Percentiles rank a stretch among this genome's conserved stretches.
Conservation (phyloP, 192 early-diverging fungal species). For the Coemansia sp. region DNA sequence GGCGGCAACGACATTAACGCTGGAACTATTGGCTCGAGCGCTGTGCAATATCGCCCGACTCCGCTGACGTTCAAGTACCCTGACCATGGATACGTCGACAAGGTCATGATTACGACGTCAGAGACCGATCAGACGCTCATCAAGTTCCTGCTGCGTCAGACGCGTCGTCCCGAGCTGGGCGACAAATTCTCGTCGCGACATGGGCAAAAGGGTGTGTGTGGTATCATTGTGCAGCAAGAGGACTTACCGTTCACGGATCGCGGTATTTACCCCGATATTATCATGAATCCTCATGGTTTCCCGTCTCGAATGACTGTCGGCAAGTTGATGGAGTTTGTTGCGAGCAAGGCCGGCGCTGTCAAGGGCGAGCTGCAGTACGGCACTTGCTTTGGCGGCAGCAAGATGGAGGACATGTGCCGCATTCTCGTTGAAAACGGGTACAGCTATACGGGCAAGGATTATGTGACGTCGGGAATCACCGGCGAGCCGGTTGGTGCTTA, state of each 20-base stretch:
- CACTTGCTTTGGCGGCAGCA: constrained; percentile 97
- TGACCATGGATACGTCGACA: constrained; percentile 95
- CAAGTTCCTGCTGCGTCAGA: constrained; percentile 94
- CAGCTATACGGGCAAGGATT: constrained; percentile 85
- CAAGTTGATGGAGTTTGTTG: constrained; percentile 97
- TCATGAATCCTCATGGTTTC: constrained; percentile 99
- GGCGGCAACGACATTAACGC: constrained; percentile 80
- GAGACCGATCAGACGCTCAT: constrained; percentile 93
- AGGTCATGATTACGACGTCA: constrained; percentile 96
- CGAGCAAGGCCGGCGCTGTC: constrained; percentile 89
- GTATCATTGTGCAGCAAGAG: constrained; percentile 95
- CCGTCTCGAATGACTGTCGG: constrained; percentile 99
- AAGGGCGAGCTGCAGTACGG: constrained; percentile 96
- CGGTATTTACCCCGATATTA: constrained; percentile 93
- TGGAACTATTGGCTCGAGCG: constrained; percentile 89
- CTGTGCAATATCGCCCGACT: constrained; percentile 65
- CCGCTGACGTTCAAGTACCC: constrained; percentile 91
- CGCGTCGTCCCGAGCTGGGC: constrained; percentile 98
- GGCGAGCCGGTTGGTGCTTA: constrained; percentile 97
- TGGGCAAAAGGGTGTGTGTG: constrained; percentile 98
- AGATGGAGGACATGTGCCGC: constrained; percentile 90
- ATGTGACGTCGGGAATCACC: constrained; percentile 99
- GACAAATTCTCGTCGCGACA: constrained; percentile 99
- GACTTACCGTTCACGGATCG: constrained; percentile 98
- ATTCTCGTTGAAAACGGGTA: constrained; percentile 79